Percentiles rank a stretch among this genome's conserved stretches.
These are phyloP conservation scores for Candida montana DNA, from an alignment of 805 yeast genomes.

Conservation along the genomic window DNA sequence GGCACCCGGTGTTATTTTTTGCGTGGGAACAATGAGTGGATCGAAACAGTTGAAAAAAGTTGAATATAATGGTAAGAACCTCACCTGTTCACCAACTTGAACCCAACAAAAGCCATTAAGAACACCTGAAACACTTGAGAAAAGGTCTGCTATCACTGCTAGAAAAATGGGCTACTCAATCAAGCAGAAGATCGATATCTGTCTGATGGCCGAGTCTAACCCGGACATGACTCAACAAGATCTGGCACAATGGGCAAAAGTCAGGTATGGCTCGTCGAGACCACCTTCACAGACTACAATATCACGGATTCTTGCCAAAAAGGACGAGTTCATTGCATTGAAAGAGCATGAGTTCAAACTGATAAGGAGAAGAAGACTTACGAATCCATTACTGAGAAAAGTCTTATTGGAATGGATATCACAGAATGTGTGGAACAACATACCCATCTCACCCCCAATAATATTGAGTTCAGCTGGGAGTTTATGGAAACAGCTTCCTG, in stretches of 20 bases:
- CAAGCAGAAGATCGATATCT: conserved; percentile 60
- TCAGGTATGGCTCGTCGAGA: conserved; percentile 43
- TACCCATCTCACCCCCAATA: conserved; percentile 59
- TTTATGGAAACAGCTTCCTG: conserved; percentile 57
- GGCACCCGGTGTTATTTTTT: no score
- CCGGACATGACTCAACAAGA: conserved; percentile 66
- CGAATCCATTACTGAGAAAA: conserved; percentile 51
- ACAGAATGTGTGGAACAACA: conserved; percentile 61
- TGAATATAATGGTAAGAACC: no score
- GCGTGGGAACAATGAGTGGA: no score
- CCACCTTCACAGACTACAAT: conserved; percentile 68
- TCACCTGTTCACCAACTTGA: not conserved
- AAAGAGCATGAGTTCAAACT: conserved; percentile 47
- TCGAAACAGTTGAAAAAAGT: no score
- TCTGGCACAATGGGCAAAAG: conserved; percentile 59
- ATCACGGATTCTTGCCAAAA: conserved; percentile 52
- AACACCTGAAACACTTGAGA: no score
- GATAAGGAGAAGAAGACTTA: conserved; percentile 39
- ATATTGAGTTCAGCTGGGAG: conserved; percentile 58
- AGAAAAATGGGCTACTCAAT: conserved; percentile 50
- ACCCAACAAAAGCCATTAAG: not conserved
- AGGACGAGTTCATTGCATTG: conserved; percentile 45
- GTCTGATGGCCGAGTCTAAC: conserved; percentile 61
- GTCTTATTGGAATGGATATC: conserved; percentile 68
- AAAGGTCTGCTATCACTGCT: no score